phyloP scores from a whole-genome alignment of 2,329 filamentous ascomycete species.

The Penicillium sp. region DNA sequence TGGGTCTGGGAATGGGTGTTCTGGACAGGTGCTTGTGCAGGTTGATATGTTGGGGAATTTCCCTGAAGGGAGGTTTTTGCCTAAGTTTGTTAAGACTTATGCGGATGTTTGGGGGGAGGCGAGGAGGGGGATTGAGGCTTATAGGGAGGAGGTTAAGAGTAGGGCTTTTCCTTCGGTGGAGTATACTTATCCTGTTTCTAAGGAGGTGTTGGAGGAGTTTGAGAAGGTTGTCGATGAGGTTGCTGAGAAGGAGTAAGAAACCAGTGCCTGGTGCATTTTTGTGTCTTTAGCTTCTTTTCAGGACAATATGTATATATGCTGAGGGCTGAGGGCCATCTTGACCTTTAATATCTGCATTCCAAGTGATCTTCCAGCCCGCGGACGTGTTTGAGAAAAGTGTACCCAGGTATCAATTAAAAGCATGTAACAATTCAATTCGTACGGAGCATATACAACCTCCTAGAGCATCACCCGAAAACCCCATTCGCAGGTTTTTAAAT shows the following conservation, averaged over 20 bases:
- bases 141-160: slow-evolving; percentile 78
- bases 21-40: slow-evolving; percentile 92
- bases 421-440: background rate
- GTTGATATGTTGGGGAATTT: slow-evolving; percentile 91
- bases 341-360: background rate
- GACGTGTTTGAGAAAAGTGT: background rate
- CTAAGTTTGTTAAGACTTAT: slow-evolving; percentile 93
- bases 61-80: slow-evolving; percentile 76
- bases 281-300: background rate
- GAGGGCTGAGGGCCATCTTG: background rate
- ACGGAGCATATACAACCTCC: slow-evolving; percentile 2
- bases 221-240: slow-evolving; percentile 39
- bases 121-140: slow-evolving; percentile 64
- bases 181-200: slow-evolving; percentile 78
- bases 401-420: background rate
- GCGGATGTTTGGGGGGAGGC: slow-evolving; percentile 82
- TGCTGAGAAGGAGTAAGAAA: background rate
- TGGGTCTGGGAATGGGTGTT: slow-evolving; percentile 80
- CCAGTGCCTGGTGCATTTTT: background rate
- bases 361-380: background rate
- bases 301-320: background rate
- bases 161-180: slow-evolving; percentile 70
- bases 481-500: background rate
- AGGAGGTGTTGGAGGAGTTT: slow-evolving; percentile 68
- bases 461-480: background rate